Evolutionary conservation across 345 rosid genomes (phyloP).

Genomic region (Eucalyptus rudis): DNA sequence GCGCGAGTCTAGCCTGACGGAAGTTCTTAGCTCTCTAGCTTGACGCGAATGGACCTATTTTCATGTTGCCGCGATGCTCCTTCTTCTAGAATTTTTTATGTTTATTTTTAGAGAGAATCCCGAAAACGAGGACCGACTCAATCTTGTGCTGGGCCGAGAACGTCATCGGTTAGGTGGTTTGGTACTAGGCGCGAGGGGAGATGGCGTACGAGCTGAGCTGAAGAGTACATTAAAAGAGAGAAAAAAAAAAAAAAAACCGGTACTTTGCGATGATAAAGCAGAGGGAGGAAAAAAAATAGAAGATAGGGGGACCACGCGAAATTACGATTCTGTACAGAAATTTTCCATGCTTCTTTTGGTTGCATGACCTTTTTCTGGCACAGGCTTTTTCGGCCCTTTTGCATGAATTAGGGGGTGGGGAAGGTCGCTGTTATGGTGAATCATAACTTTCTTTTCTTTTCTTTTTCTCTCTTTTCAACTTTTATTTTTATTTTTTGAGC

Average conservation of each 20-base stretch:
- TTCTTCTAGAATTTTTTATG: background rate
- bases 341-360: background rate
- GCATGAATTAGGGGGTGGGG: background rate
- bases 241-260: background rate
- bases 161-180: background rate
- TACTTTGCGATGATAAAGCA: background rate
- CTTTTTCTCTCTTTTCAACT: background rate
- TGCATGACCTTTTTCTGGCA: background rate
- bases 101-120: background rate
- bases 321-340: background rate
- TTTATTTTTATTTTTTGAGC: background rate
- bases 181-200: background rate
- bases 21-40: background rate
- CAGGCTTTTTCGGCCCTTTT: background rate
- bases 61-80: no score
- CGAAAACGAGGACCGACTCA: background rate
- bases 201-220: background rate
- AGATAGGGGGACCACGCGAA: background rate
- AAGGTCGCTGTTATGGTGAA: background rate
- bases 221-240: background rate
- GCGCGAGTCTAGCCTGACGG: background rate
- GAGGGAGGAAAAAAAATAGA: background rate
- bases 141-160: background rate
- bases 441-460: background rate
- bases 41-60: background rate